Base-by-base conservation (phyloP, 73 alveolate species). In the Tetrahymena malaccensis region DNA sequence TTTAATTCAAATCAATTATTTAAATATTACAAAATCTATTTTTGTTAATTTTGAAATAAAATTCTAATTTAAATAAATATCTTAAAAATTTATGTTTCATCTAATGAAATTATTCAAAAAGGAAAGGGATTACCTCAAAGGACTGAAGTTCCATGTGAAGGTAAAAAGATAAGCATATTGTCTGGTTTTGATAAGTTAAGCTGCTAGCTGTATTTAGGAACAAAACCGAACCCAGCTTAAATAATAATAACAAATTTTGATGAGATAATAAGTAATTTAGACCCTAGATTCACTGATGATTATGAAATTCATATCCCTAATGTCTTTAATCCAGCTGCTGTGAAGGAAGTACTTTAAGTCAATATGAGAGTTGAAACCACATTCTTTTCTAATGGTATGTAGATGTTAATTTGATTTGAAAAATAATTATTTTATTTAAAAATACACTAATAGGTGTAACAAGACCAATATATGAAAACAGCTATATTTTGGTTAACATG, bases 161-260 rank as follows among this genome's bases (percentile, higher is more conserved):
- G 70, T 35, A 85, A 40, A 13, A 50, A 84, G 55, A 85, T 94
- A 13, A 25, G 93, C 9, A 55, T 94, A 21, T 56, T 94, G 33
- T 44, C 96, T 35, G 94, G 94, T 0, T 40, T 43, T 13, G 89
- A 43, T 84, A 31, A 94, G 55, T 40, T 94, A 84, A 94, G 93
- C 40, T 94, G 96, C 34, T 31, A 94, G 27, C 22, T 94, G n/a
- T 94, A 85, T 94, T 25, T 55, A 58, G 96, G 96, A 34, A 94
- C 94, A 58, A 85, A 94, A 43, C 96, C 96, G n/a, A 94, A 94
- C 43, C 96, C 96, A 84, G 55, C 96, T 10, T 22, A 94, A 84
- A 84, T 94, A 27, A 94, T 94, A n/a, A 94, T 94, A 13, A 94
- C 96, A 16, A 94, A 94, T 43, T 94, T 94, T 94, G 96, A 94